Evolutionary conservation across 441 rosid species (phyloP).

Genomic region (Jatropha multifida): DNA sequence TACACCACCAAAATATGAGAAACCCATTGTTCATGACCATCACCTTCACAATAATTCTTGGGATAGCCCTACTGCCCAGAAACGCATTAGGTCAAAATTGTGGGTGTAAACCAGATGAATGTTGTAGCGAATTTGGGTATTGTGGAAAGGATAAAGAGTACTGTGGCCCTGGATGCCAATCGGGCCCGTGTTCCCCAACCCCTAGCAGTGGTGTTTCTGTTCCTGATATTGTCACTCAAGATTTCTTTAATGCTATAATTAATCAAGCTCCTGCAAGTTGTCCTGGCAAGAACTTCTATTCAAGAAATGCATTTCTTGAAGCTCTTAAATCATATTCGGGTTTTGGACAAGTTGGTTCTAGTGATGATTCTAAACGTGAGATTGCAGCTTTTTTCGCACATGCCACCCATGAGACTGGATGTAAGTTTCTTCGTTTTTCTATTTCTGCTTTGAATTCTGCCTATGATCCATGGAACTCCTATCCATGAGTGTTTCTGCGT

Average conservation of each 20-base stretch:
- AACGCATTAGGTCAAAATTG: slow-evolving; percentile 29
- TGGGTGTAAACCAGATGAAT: slow-evolving; percentile 29
- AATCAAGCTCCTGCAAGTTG: slow-evolving; percentile 33
- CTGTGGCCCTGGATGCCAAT: slow-evolving; percentile 32
- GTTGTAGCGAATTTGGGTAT: slow-evolving; percentile 42
- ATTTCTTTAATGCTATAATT: slow-evolving; percentile 33
- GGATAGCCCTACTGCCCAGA: neutral
- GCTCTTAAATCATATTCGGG: slow-evolving; percentile 20
- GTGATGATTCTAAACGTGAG: slow-evolving; percentile 39
- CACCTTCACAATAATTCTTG: neutral
- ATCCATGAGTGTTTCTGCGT: too few relatives aligned
- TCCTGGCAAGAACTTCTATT: slow-evolving; percentile 38
- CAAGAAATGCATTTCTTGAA: slow-evolving; percentile 30
- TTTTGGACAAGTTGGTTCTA: slow-evolving; percentile 28
- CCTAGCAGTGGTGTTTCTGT: slow-evolving; percentile 14
- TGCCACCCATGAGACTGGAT: slow-evolving; percentile 46
- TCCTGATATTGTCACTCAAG: slow-evolving; percentile 23
- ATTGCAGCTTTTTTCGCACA: slow-evolving; percentile 52
- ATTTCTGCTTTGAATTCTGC: neutral
- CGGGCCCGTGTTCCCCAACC: slow-evolving; percentile 21
- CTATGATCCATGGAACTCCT: too few relatives aligned
- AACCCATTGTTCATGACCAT: neutral
- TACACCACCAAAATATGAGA: neutral
- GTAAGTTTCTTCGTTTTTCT: slow-evolving; percentile 18
- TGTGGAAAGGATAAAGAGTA: slow-evolving; percentile 26